phyloP scores from a whole-genome alignment of 2,329 filamentous ascomycete genomes.

The Xylariaceae sp. region DNA sequence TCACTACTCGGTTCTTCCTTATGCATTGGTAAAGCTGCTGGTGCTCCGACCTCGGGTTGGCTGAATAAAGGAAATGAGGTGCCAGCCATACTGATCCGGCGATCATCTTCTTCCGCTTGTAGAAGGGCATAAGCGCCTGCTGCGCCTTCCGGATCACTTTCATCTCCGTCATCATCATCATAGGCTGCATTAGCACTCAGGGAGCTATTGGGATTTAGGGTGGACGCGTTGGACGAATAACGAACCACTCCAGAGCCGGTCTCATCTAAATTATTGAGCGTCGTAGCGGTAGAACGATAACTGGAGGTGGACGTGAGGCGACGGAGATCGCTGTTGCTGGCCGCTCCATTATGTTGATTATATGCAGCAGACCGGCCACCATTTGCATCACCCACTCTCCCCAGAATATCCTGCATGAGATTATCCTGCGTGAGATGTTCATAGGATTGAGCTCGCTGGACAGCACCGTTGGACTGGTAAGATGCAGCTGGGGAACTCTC shows the following conservation, averaged over 20 bases:
- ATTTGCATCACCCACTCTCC: constrained; percentile 35
- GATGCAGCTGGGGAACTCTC: constrained; percentile 41
- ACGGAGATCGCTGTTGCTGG: constrained; percentile 46
- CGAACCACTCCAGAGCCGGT: constrained; percentile 34
- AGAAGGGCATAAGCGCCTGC: constrained; percentile 80
- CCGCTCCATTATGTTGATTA: constrained; percentile 40
- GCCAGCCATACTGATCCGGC: constrained; percentile 48
- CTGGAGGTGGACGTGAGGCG: constrained; percentile 34
- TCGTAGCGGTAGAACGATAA: constrained; percentile 50
- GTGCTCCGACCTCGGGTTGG: constrained; percentile 35
- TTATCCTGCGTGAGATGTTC: constrained; percentile 47
- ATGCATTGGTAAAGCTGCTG: constrained; percentile 41
- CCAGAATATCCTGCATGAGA: constrained; percentile 55
- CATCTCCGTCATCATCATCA: constrained; percentile 56
- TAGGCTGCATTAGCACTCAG: constrained; percentile 33
- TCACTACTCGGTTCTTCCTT: constrained; percentile 60
- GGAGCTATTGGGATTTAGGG: constrained; percentile 34
- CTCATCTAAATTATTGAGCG: constrained; percentile 34
- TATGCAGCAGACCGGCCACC: constrained; percentile 37
- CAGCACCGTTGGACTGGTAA: constrained; percentile 38
- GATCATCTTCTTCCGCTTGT: constrained; percentile 76
- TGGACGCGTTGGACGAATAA: constrained; percentile 40
- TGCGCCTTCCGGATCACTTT: constrained; percentile 83
- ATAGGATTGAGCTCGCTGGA: constrained; percentile 30
- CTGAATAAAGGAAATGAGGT: constrained; percentile 47